Evolutionary conservation across 148 eudicot species (phyloP).

Genomic region (Linanthus parryae): DNA sequence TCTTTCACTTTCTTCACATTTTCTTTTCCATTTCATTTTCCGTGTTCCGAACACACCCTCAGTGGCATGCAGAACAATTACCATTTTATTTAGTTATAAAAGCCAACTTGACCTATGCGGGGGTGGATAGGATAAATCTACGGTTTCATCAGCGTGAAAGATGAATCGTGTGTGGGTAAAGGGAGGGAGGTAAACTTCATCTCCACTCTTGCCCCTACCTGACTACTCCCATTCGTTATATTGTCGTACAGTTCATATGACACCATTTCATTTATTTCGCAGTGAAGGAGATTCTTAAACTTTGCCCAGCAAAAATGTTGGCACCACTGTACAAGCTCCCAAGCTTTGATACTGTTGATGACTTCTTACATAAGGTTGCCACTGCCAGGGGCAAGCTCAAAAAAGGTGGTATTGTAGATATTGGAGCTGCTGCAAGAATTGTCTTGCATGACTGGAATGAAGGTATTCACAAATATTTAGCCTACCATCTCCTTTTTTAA

Average conservation of each 20-base stretch:
- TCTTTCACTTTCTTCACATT: no score
- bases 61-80: no score
- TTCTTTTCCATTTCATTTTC: no score
- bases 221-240: no score
- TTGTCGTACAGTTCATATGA: constrained; percentile 4
- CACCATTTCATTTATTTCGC: constrained; percentile 13
- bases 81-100: no score
- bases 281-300: constrained; percentile 91
- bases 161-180: no score
- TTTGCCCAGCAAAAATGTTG: constrained; percentile 67
- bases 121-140: no score
- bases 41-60: no score
- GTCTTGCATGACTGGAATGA: constrained; percentile 95
- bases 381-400: constrained; percentile 84
- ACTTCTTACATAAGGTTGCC: constrained; percentile 82
- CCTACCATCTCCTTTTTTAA: neutral
- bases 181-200: no score
- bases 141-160: no score
- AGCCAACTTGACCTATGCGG: no score
- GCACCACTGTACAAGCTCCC: constrained; percentile 79
- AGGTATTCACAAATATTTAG: constrained; percentile 32
- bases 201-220: no score
- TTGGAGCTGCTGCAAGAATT: constrained; percentile 84
- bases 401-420: constrained; percentile 84
- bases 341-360: constrained; percentile 83